Percentiles rank a stretch among this genome's conserved stretches.
Evolutionary conservation across 1,284 basidiomycete genomes (phyloP).

Genomic region (Coniferiporia weirii): DNA sequence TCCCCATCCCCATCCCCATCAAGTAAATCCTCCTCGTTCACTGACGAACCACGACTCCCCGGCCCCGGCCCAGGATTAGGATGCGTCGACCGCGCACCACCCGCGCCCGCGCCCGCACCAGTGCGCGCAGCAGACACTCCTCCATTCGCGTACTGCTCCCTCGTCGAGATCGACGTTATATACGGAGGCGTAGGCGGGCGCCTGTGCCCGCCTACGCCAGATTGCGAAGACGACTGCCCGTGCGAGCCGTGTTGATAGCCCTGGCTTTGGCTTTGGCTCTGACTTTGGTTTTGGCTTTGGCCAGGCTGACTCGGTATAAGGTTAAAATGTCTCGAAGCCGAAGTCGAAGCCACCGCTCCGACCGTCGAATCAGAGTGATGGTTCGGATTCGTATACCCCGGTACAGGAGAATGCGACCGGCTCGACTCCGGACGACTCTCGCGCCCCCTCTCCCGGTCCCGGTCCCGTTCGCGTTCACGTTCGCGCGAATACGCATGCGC

Average conservation of each 20-base stretch:
- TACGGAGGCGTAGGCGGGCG: background rate
- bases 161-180: background rate
- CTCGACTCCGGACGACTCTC: background rate
- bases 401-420: slow-evolving; percentile 2
- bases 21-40: background rate
- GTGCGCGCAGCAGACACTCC: background rate
- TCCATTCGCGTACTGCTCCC: background rate
- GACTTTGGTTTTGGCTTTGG: background rate
- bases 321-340: background rate
- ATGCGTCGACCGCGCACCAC: too few relatives aligned
- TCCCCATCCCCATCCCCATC: background rate
- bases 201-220: background rate
- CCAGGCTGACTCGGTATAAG: background rate
- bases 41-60: background rate
- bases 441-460: too few relatives aligned
- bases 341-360: too few relatives aligned
- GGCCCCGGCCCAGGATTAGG: too few relatives aligned
- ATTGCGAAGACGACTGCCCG: too few relatives aligned
- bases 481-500: slow-evolving; percentile 3
- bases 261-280: background rate
- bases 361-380: background rate
- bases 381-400: too few relatives aligned
- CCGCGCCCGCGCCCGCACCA: too few relatives aligned
- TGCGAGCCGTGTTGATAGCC: too few relatives aligned
- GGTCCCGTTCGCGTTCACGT: slow-evolving; percentile 1